phyloP scores from a whole-genome alignment of 306 rosid species.

The Heteromeles arbutifolia region DNA sequence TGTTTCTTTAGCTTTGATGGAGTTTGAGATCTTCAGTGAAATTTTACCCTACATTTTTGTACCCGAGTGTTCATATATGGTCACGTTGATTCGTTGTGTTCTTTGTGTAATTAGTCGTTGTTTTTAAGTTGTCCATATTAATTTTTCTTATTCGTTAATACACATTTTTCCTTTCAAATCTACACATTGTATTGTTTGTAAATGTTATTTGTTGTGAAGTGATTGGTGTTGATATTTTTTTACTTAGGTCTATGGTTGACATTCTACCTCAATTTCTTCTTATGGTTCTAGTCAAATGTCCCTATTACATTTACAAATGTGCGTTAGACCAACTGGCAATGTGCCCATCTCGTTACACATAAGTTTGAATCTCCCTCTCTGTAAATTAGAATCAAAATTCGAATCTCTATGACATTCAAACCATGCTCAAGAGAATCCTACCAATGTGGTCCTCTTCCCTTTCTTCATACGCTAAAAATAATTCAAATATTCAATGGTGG shows the following conservation, averaged over 20 bases:
- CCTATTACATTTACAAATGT: background rate
- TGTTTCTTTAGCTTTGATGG: slow-evolving; percentile 2
- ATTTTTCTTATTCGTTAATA: slow-evolving; percentile 7
- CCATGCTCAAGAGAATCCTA: background rate
- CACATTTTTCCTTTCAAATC: background rate
- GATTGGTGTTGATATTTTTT: background rate
- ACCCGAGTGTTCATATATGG: slow-evolving; percentile 16
- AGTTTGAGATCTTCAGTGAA: slow-evolving; percentile 18
- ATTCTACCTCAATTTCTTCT: background rate
- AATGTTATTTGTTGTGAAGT: background rate
- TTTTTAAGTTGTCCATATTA: slow-evolving; percentile 27
- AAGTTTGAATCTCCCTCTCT: background rate
- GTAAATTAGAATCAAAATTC: too few relatives aligned
- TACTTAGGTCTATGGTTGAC: background rate
- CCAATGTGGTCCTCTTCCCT: background rate
- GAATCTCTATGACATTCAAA: background rate
- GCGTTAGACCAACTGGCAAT: background rate
- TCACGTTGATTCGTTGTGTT: slow-evolving; percentile 21
- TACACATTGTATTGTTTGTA: background rate
- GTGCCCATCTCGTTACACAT: rapidly evolving
- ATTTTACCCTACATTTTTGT: slow-evolving; percentile 9
- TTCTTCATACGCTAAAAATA: background rate
- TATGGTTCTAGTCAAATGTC: background rate
- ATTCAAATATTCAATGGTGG: background rate
- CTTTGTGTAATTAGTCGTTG: slow-evolving; percentile 7